Base-by-base conservation (phyloP, 2,329 filamentous ascomycete genomes). In the Ophiostoma montium region DNA sequence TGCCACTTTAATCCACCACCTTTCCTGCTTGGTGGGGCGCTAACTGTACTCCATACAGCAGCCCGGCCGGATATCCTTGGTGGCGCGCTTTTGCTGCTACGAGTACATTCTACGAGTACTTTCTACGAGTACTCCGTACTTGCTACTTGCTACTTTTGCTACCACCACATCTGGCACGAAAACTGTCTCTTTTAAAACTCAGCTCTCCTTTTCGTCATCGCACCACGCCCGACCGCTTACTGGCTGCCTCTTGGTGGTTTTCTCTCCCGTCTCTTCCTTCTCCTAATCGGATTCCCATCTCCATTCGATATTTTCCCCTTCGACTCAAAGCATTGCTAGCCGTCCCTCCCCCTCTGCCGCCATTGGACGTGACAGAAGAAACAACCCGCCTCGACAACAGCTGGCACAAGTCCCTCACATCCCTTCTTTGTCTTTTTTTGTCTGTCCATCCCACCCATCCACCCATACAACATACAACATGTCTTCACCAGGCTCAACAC, bases 161-260 rank as follows among this genome's bases (percentile, higher is more conserved):
- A n/a, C 39, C n/a, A 30, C 39, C n/a, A 21, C 35, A 13, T 38
- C 3, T n/a, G 15, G 18, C 16, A 19, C 36, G 27, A 31, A 33
- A 44, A 32, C 16, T 27, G 31, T 13, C 16, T 31, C 30, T 44
- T 31, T 44, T 44, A 44, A 44, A 46, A 38, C 48, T 46, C 45
- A 32, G 35, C 18, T 42, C 31, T 27, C 38, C 31, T 50, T 47
- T 50, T 50, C 39, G 27, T 18, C 31, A 19, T 42, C 36, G 39
- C 23, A 12, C 23, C 35, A 41, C n/a, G n/a, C 21, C 18, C 23
- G 23, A 27, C 30, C 35, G 10, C 15, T 16, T 23, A 21, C 23
- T 23, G 16, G 23, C 27, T 21, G 39, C 39, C 15, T 30, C 19
- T 46, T 15, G 19, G n/a, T n/a, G n/a, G n/a, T n/a, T n/a, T 27